Evolutionary conservation across 495 filamentous ascomycete genomes (phyloP).

Genomic region (Venustampulla echinocandica): DNA sequence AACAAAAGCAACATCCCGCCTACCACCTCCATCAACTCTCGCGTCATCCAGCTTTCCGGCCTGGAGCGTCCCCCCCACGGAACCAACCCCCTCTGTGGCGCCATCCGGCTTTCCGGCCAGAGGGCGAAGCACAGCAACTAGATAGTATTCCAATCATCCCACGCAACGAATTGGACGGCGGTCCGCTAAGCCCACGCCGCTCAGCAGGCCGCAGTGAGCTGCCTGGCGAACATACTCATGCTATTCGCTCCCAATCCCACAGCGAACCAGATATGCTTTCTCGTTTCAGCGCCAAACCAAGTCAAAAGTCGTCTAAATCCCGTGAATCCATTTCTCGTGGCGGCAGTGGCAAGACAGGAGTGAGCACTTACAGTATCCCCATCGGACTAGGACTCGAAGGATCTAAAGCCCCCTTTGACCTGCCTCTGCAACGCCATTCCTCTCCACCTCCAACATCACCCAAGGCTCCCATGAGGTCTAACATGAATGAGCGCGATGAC

Average conservation of each 20-base stretch:
- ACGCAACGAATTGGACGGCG: neutral
- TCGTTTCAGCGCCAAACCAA: neutral
- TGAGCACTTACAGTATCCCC: conserved; percentile 7
- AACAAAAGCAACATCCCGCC: conserved; percentile 9
- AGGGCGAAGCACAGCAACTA: neutral
- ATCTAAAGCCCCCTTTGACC: neutral
- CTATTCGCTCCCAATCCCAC: neutral
- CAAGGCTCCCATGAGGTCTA: neutral
- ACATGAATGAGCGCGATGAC: neutral
- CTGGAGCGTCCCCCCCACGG: neutral
- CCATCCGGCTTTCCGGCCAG: conserved; percentile 2
- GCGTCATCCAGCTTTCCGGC: conserved; percentile 11
- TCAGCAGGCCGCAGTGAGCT: neutral
- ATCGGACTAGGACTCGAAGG: conserved; percentile 8
- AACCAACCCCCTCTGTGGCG: neutral
- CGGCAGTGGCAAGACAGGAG: neutral
- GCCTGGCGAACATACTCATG: neutral
- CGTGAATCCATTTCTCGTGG: neutral
- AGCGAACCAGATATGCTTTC: neutral
- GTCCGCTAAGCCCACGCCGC: neutral
- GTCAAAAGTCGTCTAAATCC: too few species aligned
- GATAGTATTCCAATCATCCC: neutral
- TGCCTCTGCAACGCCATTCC: neutral
- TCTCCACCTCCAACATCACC: neutral
- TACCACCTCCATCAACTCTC: conserved; percentile 10